These are phyloP conservation scores for Chlorella vulgaris DNA, from an alignment of 139 green algal species.

Conservation along the genomic window DNA sequence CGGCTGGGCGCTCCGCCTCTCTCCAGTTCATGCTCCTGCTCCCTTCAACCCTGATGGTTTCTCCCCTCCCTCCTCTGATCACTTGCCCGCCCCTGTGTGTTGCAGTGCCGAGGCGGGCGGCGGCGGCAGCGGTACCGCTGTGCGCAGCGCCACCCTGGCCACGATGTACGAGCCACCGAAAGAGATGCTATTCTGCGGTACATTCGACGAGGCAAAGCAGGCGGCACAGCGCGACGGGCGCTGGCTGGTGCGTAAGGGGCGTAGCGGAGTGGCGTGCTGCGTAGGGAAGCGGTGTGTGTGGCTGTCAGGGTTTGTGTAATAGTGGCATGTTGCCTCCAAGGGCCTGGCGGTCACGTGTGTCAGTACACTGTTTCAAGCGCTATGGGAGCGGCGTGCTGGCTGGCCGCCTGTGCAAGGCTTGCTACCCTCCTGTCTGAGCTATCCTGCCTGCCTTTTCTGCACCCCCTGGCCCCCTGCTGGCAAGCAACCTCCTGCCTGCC, in stretches of 20 bases:
- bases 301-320: background rate
- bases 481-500: background rate
- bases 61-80: too few species aligned
- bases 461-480: background rate
- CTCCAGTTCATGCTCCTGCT: too few species aligned
- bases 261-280: background rate
- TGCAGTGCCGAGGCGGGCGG: background rate
- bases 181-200: slow-evolving; percentile 64
- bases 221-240: slow-evolving; percentile 16
- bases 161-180: slow-evolving; percentile 72
- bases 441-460: background rate
- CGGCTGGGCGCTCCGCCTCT: too few species aligned
- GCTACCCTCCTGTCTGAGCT: too few species aligned
- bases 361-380: too few species aligned
- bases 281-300: background rate
- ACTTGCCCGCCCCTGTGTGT: background rate
- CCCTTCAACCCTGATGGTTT: too few species aligned
- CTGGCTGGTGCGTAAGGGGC: slow-evolving; percentile 59
- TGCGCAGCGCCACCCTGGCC: slow-evolving; percentile 43
- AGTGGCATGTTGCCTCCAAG: background rate
- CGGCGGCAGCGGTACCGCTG: background rate
- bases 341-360: too few species aligned
- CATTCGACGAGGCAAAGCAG: slow-evolving; percentile 62
- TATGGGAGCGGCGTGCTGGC: too few species aligned
- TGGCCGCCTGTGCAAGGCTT: too few species aligned